Evolutionary conservation across 2,329 filamentous ascomycete species (phyloP).

Genomic region (Leptographium flavum): DNA sequence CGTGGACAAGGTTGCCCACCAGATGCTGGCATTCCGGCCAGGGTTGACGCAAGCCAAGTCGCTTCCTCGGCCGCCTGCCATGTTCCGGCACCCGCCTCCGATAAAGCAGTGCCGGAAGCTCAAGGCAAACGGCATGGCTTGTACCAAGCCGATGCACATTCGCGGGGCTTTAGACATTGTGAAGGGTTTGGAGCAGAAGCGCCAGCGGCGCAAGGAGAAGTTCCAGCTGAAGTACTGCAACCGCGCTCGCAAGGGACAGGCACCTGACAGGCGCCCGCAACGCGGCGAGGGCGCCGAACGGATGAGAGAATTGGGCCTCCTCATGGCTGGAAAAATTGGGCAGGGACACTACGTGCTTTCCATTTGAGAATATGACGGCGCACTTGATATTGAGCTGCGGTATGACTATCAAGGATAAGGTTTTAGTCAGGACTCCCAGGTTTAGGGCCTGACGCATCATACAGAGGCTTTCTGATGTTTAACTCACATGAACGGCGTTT

Average conservation of each 20-base stretch:
- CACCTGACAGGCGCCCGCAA: conserved; percentile 49
- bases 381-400: conserved; percentile 1
- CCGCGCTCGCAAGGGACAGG: conserved; percentile 57
- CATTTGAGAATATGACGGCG: conserved; percentile 30
- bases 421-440: background rate
- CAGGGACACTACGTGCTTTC: conserved; percentile 67
- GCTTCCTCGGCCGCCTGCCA: conserved; percentile 62
- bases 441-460: background rate
- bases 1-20: conserved; percentile 25
- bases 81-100: conserved; percentile 37
- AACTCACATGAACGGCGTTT: background rate
- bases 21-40: conserved; percentile 42
- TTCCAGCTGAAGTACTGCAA: conserved; percentile 81
- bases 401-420: background rate
- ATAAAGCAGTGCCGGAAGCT: conserved; percentile 11
- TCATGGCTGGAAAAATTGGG: conserved; percentile 69
- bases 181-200: conserved; percentile 88
- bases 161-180: conserved; percentile 96
- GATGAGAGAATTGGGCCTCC: conserved; percentile 82
- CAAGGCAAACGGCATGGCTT: conserved; percentile 12
- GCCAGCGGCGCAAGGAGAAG: conserved; percentile 85
- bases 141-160: conserved; percentile 46
- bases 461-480: background rate
- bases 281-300: conserved; percentile 82
- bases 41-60: conserved; percentile 70